Evolutionary conservation across 768 basidiomycete species (phyloP), one percentile per base, ranked within the genome.

Genomic region (Rhizopogon vinicolor): DNA sequence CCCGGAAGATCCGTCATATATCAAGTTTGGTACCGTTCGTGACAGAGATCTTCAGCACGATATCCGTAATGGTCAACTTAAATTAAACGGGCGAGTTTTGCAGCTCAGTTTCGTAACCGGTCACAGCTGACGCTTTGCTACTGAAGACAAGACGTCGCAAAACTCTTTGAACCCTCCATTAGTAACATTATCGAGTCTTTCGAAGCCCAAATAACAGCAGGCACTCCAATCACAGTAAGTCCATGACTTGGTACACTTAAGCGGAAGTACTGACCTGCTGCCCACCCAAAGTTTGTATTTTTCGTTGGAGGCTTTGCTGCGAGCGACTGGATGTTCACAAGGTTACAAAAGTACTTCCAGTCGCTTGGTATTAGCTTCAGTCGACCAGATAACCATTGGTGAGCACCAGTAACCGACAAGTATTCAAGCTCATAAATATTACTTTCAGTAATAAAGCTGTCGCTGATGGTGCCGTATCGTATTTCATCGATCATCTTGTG

Each of bases 281-380:
- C 18, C 42, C 37, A 22, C 33, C 19, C 12, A 14, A 37, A 72
- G 71, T 67, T 70, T 10, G 71, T 80, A 22, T 75, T 82, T 52
- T 74, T 85, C 1, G 80, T 83, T 3, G 81, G 82, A 7, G 81
- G 80, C 0, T 82, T 82, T 63, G 75, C 76, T 9, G 76, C 78
- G 1, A 81, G 74, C 55, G 74, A 77, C 43, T 81, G 74, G 72
- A 63, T 83, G 16, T 81, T 76, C 56, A 58, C 66, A 1, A 68
- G 71, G 44, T 73, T 84, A 2, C 74, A 74, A 41, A 65, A 62
- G 50, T 61, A 68, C 5, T 66, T 84, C 9, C 68, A 68, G 5
- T 59, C 68, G 4, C 61, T 71, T 0, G 73, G 74, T n/a, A 61
- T 81, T 39, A 70, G 65, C 33, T 64, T 84, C 16, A 72, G 75